Conservation (phyloP, 768 basidiomycete genomes). For the Trametes sanguinea region DNA sequence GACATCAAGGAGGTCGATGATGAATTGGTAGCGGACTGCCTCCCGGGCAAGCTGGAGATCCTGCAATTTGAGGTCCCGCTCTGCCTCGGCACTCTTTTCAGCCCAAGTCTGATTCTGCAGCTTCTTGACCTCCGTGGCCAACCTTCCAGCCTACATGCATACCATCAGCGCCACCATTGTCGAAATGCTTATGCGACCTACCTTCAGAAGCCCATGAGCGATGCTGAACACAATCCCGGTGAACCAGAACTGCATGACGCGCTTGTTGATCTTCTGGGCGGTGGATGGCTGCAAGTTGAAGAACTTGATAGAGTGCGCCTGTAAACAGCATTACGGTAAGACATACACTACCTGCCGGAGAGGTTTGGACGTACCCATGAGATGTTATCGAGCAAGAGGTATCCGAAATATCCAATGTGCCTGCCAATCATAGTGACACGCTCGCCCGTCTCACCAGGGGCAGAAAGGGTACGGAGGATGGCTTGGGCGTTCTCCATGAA, state of each 20-base stretch:
- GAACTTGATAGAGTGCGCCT: conserved; percentile 72
- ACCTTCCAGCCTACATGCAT: conserved; percentile 51
- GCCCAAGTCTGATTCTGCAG: conserved; percentile 48
- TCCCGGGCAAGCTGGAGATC: conserved; percentile 61
- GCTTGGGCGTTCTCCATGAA: conserved; percentile 93
- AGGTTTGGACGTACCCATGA: conserved; percentile 67
- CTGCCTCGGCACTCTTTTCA: conserved; percentile 69
- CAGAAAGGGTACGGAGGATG: conserved; percentile 69
- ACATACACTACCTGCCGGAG: not conserved
- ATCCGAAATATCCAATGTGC: conserved; percentile 88
- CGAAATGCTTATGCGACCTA: conserved; percentile 27
- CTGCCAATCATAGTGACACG: conserved; percentile 77
- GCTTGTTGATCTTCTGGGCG: conserved; percentile 58
- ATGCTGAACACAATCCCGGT: conserved; percentile 84
- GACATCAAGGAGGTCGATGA: conserved; percentile 82
- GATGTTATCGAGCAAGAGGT: conserved; percentile 78
- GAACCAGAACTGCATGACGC: conserved; percentile 85
- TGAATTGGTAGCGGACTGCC: conserved; percentile 74
- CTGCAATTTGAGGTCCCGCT: conserved; percentile 65
- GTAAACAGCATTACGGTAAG: not conserved
- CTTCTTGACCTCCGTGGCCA: conserved; percentile 60
- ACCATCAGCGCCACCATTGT: not conserved
- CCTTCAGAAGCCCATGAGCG: conserved; percentile 68
- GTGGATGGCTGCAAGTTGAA: conserved; percentile 61
- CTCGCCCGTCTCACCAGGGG: conserved; percentile 60